These are phyloP conservation scores for Periconia sp. DNA, from an alignment of 2,329 filamentous ascomycete genomes.

Conservation along the genomic window DNA sequence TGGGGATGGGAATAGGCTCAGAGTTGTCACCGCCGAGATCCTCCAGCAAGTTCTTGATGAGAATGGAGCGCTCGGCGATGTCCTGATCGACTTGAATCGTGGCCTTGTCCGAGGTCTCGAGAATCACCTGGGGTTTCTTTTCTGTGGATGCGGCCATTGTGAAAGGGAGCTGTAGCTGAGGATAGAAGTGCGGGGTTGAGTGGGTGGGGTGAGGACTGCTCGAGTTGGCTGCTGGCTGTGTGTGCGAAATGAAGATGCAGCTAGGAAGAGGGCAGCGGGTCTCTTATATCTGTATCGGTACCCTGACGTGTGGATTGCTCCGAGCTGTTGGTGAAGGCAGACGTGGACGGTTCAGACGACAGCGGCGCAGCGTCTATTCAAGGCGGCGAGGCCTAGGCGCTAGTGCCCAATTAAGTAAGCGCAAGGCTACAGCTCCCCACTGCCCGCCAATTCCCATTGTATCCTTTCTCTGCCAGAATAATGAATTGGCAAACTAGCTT, in stretches of 20 bases:
- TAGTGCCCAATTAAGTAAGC: constrained; percentile 17
- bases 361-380: constrained; percentile 9
- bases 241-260: too few species aligned
- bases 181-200: neutral
- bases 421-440: constrained; percentile 30
- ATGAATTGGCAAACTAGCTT: too few species aligned
- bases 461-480: too few species aligned
- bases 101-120: constrained; percentile 54
- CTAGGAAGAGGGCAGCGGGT: neutral
- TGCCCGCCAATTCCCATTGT: too few species aligned
- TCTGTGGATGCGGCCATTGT: constrained; percentile 33
- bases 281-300: constrained; percentile 2
- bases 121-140: constrained; percentile 42
- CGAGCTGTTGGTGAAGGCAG: constrained; percentile 7
- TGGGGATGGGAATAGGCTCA: constrained; percentile 86
- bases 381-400: constrained; percentile 27
- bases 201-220: too few species aligned
- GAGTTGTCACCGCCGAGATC: constrained; percentile 73
- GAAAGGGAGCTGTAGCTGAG: constrained; percentile 15
- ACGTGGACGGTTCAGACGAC: too few species aligned
- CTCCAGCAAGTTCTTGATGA: constrained; percentile 98
- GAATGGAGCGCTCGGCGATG: constrained; percentile 87
- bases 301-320: neutral
- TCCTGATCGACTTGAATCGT: constrained; percentile 65
- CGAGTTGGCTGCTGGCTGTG: too few species aligned